Evolutionary conservation across 2,329 filamentous ascomycete genomes (phyloP).

Genomic region (Colletotrichum euphorbiae): DNA sequence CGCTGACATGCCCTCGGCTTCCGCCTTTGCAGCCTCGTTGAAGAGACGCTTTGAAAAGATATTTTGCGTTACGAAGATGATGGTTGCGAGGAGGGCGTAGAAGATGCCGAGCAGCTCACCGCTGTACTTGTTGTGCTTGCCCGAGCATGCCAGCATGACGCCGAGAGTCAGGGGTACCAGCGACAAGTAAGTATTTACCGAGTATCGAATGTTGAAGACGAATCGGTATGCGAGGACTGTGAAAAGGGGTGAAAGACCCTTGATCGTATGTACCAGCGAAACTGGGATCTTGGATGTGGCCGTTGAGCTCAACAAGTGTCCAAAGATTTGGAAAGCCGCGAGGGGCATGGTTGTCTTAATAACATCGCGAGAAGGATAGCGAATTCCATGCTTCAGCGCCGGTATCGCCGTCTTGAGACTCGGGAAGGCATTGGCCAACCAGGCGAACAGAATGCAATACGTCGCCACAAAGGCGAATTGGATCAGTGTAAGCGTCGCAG

Average conservation of each 20-base stretch:
- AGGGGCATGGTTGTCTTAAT: constrained; percentile 90
- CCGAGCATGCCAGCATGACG: constrained; percentile 96
- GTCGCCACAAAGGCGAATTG: constrained; percentile 94
- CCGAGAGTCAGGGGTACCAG: constrained; percentile 91
- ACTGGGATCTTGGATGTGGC: constrained; percentile 96
- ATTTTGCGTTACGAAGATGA: constrained; percentile 97
- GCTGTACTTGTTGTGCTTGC: constrained; percentile 75
- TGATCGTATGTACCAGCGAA: constrained; percentile 97
- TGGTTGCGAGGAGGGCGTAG: constrained; percentile 87
- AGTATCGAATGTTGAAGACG: constrained; percentile 90
- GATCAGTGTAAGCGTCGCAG: constrained; percentile 89
- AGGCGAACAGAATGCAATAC: constrained; percentile 85
- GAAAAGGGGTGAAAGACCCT: constrained; percentile 94
- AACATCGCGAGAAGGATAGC: constrained; percentile 82
- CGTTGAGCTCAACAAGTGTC: constrained; percentile 92
- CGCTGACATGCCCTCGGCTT: constrained; percentile 74
- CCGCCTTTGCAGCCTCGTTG: constrained; percentile 89
- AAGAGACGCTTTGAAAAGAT: constrained; percentile 99
- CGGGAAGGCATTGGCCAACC: constrained; percentile 79
- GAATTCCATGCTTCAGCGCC: constrained; percentile 85
- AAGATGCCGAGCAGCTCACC: constrained; percentile 92
- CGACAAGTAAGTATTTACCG: constrained; percentile 86
- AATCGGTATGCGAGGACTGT: constrained; percentile 94
- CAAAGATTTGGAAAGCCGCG: constrained; percentile 91
- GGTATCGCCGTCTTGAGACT: constrained; percentile 77